These are phyloP conservation scores for Beauveria varroae DNA, from an alignment of 2,329 filamentous ascomycete genomes.

Conservation along the genomic window DNA sequence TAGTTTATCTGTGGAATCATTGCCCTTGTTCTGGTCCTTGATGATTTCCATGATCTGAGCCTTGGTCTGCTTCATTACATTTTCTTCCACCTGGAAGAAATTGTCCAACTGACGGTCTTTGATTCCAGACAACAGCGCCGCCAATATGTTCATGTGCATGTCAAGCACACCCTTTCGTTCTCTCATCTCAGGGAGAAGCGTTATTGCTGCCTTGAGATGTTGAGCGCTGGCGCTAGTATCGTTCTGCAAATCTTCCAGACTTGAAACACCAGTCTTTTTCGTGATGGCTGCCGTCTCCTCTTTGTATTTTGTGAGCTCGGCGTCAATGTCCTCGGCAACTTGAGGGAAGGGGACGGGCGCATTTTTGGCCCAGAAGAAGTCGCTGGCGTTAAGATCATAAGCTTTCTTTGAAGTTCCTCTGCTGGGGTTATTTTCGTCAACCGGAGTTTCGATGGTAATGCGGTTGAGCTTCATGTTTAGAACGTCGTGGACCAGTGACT, in stretches of 20 bases:
- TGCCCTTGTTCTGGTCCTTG: constrained; percentile 73
- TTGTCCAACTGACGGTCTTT: constrained; percentile 94
- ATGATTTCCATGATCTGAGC: constrained; percentile 81
- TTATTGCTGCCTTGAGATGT: constrained; percentile 93
- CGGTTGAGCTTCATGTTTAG: constrained; percentile 65
- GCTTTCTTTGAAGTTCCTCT: constrained; percentile 77
- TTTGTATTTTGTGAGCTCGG: constrained; percentile 88
- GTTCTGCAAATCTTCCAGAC: constrained; percentile 85
- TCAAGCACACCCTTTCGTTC: constrained; percentile 90
- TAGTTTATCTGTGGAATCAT: constrained; percentile 79
- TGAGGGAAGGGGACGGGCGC: constrained; percentile 86
- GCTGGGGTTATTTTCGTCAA: constrained; percentile 67
- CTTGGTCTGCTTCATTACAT: constrained; percentile 84
- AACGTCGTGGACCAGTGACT: constrained; percentile 69
- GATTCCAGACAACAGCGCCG: constrained; percentile 67
- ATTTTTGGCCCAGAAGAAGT: constrained; percentile 97
- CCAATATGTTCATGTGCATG: constrained; percentile 98
- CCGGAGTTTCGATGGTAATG: constrained; percentile 80
- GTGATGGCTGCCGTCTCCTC: constrained; percentile 92
- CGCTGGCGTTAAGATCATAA: constrained; percentile 81
- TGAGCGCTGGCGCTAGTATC: constrained; percentile 85
- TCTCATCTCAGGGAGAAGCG: constrained; percentile 79
- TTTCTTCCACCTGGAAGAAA: constrained; percentile 93
- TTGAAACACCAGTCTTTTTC: constrained; percentile 87
- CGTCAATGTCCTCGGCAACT: constrained; percentile 92